A percentile compares a stretch with the other conserved stretches of the same genome.
These are phyloP conservation scores for Cucurbita moschata DNA, from an alignment of 306 rosid species.

Conservation along the genomic window DNA sequence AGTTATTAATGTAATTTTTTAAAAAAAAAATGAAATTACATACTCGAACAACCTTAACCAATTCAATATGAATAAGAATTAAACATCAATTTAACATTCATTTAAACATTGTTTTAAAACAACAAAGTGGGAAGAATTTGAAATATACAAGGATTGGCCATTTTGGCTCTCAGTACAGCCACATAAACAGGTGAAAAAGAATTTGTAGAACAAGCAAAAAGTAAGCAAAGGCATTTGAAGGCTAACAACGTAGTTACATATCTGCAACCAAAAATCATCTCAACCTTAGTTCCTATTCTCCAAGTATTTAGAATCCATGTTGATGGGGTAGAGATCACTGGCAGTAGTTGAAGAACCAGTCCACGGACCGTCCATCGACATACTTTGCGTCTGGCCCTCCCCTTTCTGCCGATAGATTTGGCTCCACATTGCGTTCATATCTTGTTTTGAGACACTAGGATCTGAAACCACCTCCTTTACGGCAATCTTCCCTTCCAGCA, in stretches of 20 bases:
- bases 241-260: not conserved
- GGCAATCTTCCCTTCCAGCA: conserved; percentile 15
- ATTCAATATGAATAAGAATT: not conserved
- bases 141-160: not conserved
- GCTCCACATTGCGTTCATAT: conserved; percentile 5
- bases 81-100: not conserved
- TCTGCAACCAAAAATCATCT: not conserved
- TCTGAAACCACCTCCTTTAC: conserved; percentile 9
- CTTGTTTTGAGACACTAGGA: not conserved
- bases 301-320: not conserved
- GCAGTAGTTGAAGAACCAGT: not conserved
- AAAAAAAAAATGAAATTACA: too few relatives aligned
- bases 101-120: not conserved
- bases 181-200: not conserved
- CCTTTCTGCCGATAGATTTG: not conserved
- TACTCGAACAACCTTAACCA: too few relatives aligned
- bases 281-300: not conserved
- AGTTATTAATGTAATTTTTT: too few relatives aligned
- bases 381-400: not conserved
- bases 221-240: not conserved
- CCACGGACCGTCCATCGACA: not conserved
- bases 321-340: not conserved
- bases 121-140: not conserved
- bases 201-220: not conserved
- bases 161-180: not conserved